Evolutionary conservation across 257 asterid species (phyloP).

Genomic region (Plectranthus barbatus): DNA sequence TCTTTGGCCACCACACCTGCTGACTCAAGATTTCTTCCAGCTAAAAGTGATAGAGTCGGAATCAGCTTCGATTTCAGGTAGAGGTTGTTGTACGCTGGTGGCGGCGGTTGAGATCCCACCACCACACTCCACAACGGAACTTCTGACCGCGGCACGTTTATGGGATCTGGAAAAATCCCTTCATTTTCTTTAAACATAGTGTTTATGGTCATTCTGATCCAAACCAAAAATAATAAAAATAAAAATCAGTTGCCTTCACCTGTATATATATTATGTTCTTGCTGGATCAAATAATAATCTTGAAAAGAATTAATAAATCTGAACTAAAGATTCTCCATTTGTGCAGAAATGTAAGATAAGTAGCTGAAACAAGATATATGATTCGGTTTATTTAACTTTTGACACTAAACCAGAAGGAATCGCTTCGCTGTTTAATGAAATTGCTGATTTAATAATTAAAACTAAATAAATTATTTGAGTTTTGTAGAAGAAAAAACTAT

Average conservation of each 20-base stretch:
- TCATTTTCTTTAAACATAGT: conserved; percentile 34
- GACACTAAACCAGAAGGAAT: too few species aligned
- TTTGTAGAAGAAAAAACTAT: too few species aligned
- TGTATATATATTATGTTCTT: neutral
- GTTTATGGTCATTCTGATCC: conserved; percentile 34
- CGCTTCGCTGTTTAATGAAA: too few species aligned
- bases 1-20: conserved; percentile 5
- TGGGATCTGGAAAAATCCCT: conserved; percentile 23
- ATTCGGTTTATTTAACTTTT: too few species aligned
- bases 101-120: conserved; percentile 18
- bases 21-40: neutral
- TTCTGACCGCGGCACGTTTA: conserved; percentile 5
- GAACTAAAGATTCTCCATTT: too few species aligned
- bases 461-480: too few species aligned
- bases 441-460: too few species aligned
- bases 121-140: conserved; percentile 35
- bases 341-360: too few species aligned
- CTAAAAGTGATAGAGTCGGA: conserved; percentile 20
- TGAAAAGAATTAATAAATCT: too few species aligned
- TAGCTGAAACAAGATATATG: too few species aligned
- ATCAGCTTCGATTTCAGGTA: conserved; percentile 26
- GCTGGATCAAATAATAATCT: too few species aligned
- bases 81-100: conserved; percentile 14
- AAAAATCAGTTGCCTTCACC: neutral
- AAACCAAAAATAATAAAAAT: neutral